Evolutionary conservation across 169 alveolate species (phyloP).

Genomic region (Cryptosporidium viatorum): DNA sequence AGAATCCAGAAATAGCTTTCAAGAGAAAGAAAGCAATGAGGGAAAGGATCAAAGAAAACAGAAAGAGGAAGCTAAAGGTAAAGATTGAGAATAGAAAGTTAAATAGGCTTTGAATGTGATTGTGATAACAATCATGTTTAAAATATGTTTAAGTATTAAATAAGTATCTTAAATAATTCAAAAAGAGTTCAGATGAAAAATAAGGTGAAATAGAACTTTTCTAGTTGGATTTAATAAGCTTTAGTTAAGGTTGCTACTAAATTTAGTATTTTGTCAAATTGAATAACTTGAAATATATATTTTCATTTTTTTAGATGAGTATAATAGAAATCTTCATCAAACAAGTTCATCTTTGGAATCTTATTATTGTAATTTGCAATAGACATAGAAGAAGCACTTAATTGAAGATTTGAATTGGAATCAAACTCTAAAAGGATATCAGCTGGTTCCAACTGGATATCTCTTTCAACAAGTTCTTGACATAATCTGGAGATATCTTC

Average conservation of each 20-base stretch:
- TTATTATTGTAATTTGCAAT: conserved; percentile 1
- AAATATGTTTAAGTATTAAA: no score
- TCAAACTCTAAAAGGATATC: conserved; percentile 52
- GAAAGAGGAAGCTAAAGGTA: conserved; percentile 7
- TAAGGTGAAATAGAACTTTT: not conserved
- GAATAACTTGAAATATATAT: not conserved
- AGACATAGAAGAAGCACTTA: conserved; percentile 12
- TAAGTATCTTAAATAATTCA: no score
- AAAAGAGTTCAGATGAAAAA: no score
- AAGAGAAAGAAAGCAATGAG: conserved; percentile 36
- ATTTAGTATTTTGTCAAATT: not conserved
- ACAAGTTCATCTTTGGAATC: conserved; percentile 1
- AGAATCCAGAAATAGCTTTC: conserved; percentile 44
- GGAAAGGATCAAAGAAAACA: not conserved
- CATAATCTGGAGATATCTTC: conserved; percentile 8
- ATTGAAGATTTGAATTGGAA: conserved; percentile 31
- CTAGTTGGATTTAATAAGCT: not conserved
- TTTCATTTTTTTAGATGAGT: conserved; percentile 1
- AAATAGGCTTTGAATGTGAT: not conserved
- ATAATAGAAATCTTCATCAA: conserved; percentile 34
- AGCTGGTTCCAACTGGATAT: conserved; percentile 25
- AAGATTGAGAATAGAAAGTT: conserved; percentile 16
- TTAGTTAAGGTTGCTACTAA: not conserved
- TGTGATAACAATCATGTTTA: no score
- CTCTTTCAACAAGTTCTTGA: not conserved